Evolutionary conservation across 2,329 filamentous ascomycete genomes (phyloP).

Genomic region (Botrytis tulipae): DNA sequence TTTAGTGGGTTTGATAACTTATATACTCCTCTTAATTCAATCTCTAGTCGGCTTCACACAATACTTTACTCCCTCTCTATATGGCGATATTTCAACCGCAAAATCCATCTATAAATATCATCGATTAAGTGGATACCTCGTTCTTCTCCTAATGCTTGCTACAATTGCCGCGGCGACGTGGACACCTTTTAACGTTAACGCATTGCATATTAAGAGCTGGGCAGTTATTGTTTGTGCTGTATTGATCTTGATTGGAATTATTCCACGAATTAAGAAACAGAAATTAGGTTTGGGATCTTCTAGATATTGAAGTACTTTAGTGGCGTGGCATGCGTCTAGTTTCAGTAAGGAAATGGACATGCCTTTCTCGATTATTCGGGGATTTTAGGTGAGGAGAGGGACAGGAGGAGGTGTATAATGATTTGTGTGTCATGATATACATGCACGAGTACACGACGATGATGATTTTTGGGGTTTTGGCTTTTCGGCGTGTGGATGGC

Average conservation of each 20-base stretch:
- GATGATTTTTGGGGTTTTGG: neutral
- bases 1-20: slow-evolving; percentile 65
- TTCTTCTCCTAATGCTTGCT: slow-evolving; percentile 67
- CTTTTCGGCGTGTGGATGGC: neutral
- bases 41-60: slow-evolving; percentile 78
- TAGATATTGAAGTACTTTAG: neutral
- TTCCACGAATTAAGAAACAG: slow-evolving; percentile 74
- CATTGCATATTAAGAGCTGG: slow-evolving; percentile 75
- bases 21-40: slow-evolving; percentile 69
- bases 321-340: neutral
- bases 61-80: slow-evolving; percentile 71
- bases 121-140: slow-evolving; percentile 70
- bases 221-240: slow-evolving; percentile 63
- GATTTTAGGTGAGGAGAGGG: neutral
- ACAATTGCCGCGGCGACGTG: slow-evolving; percentile 73
- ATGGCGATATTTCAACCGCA: slow-evolving; percentile 75
- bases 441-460: neutral
- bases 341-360: neutral
- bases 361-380: neutral
- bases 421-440: neutral
- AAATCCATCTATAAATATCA: slow-evolving; percentile 91
- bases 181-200: slow-evolving; percentile 69
- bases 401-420: neutral
- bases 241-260: slow-evolving; percentile 68
- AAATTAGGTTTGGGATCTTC: slow-evolving; percentile 61